Conservation (phyloP, 2,329 filamentous ascomycete genomes). For the Aspergillus floridensis region DNA sequence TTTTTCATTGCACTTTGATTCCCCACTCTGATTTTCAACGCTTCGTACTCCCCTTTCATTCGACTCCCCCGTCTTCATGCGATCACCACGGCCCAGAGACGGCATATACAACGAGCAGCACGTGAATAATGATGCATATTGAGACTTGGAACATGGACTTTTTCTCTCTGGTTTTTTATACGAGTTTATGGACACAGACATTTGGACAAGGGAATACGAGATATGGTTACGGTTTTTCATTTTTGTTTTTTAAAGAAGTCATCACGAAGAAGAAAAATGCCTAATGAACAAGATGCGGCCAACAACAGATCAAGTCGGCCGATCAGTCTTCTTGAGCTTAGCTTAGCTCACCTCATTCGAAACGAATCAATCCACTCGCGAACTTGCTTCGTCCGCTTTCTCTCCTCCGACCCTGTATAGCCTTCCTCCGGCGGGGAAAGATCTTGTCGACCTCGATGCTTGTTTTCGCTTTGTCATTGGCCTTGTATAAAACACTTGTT, state of each 20-base stretch:
- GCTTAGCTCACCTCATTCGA: not conserved
- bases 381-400: not conserved
- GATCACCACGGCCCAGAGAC: not conserved
- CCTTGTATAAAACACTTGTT: not conserved
- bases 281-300: not conserved
- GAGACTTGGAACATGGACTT: not conserved
- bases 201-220: not conserved
- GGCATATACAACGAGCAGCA: constrained; percentile 13
- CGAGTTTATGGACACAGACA: not conserved
- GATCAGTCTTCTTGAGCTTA: not conserved
- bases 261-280: not conserved
- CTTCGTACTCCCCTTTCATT: no score
- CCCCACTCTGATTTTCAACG: not conserved
- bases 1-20: not conserved
- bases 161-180: not conserved
- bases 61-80: no score
- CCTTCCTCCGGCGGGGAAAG: not conserved
- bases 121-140: not conserved
- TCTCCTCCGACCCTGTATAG: not conserved
- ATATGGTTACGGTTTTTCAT: not conserved
- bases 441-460: no score
- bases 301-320: not conserved
- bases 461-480: not conserved
- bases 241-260: not conserved
- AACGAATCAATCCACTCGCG: not conserved